Evolutionary conservation across 2,329 filamentous ascomycete species (phyloP).

Genomic region (Fusarium bulbicola): DNA sequence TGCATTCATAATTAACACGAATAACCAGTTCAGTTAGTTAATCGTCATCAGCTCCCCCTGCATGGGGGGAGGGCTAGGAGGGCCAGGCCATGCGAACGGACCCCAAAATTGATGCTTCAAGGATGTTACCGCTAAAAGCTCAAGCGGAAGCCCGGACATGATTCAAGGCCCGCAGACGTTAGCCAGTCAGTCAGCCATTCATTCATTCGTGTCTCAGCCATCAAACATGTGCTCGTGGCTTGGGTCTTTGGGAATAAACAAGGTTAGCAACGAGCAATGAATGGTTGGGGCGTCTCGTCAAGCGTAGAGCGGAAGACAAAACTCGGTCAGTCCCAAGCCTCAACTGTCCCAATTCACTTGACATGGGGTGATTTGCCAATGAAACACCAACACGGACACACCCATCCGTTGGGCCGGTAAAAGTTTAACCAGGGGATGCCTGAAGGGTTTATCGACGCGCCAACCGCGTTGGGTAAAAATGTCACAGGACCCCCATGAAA

Average conservation of each 20-base stretch:
- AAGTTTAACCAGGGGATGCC: background rate
- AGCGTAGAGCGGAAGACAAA: background rate
- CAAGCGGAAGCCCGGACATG: background rate
- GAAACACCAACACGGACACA: background rate
- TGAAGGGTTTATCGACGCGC: background rate
- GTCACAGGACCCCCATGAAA: background rate
- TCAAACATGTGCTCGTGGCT: background rate
- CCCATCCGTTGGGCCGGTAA: conserved; percentile 6
- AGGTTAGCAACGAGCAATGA: background rate
- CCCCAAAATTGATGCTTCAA: background rate
- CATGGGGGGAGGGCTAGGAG: background rate
- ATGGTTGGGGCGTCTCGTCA: background rate
- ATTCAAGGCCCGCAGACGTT: background rate
- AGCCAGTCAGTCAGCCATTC: background rate
- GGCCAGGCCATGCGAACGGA: background rate
- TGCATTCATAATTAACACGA: background rate
- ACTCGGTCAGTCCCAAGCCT: background rate
- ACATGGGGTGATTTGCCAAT: background rate
- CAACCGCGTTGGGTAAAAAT: background rate
- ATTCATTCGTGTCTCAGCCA: background rate
- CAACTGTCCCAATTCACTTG: background rate
- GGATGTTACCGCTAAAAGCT: conserved; percentile 10
- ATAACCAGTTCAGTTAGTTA: background rate
- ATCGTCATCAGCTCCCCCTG: conserved; percentile 12
- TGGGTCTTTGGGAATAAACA: too few species aligned